Conservation (phyloP, 2,329 filamentous ascomycete species). For the Microdochium bolleyi region DNA sequence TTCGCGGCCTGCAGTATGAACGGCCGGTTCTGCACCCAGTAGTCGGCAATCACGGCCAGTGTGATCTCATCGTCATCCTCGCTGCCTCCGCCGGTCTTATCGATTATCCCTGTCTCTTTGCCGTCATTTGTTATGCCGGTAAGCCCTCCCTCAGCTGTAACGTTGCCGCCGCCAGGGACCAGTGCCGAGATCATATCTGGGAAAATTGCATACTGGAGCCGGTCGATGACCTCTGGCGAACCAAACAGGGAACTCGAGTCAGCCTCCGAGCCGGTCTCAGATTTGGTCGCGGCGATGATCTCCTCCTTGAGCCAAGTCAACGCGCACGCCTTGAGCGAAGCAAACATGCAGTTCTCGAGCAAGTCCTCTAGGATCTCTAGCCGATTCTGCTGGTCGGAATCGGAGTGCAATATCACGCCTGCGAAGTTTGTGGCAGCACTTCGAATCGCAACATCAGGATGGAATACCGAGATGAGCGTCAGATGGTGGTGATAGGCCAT, state of each 20-base stretch:
- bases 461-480: conserved; percentile 49
- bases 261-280: conserved; percentile 11
- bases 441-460: conserved; percentile 43
- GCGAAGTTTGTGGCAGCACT: conserved; percentile 47
- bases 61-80: conserved; percentile 29
- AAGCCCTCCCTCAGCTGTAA: not conserved
- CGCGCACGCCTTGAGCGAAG: conserved; percentile 53
- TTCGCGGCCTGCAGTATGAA: conserved; percentile 54
- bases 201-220: conserved; percentile 54
- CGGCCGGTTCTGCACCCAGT: conserved; percentile 40
- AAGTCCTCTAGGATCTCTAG: conserved; percentile 57
- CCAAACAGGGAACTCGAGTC: conserved; percentile 28
- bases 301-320: conserved; percentile 59
- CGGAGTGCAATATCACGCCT: conserved; percentile 45
- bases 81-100: not conserved
- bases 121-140: not conserved
- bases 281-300: conserved; percentile 36
- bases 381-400: conserved; percentile 50
- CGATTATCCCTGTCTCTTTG: not conserved
- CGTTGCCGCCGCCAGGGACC: not conserved
- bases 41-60: conserved; percentile 36
- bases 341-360: conserved; percentile 57
- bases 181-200: conserved; percentile 37
- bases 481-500: conserved; percentile 55
- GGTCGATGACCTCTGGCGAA: conserved; percentile 46